These are phyloP conservation scores for Periglandula ipomoeae DNA, from an alignment of 2,329 filamentous ascomycete genomes.

Conservation along the genomic window DNA sequence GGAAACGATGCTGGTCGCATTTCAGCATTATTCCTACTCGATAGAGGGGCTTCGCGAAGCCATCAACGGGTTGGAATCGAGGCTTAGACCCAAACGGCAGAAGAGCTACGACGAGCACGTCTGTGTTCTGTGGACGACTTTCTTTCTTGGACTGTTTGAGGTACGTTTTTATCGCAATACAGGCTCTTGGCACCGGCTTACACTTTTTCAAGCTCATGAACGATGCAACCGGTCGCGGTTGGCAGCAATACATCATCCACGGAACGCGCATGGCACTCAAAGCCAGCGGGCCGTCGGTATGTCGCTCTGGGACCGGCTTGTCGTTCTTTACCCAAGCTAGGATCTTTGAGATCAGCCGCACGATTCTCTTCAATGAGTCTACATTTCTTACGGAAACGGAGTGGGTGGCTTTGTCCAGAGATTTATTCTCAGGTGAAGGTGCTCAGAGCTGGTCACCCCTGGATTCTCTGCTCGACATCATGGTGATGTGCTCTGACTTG, in stretches of 20 bases:
- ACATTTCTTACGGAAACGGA: conserved; percentile 12
- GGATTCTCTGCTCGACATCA: conserved; percentile 20
- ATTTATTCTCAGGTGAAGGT: neutral
- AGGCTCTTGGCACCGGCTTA: neutral
- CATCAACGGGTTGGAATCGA: conserved; percentile 3
- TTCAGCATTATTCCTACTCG: conserved; percentile 18
- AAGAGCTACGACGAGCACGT: neutral
- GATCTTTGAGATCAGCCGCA: conserved; percentile 23
- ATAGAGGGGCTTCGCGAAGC: conserved; percentile 15
- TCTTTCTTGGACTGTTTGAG: conserved; percentile 25
- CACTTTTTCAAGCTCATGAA: conserved; percentile 2
- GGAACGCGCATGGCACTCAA: conserved; percentile 5
- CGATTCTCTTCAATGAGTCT: conserved; percentile 21
- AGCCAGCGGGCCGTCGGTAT: conserved; percentile 4
- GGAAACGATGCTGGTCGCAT: conserved; percentile 8
- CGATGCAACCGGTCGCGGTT: conserved; percentile 6
- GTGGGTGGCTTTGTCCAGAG: conserved; percentile 14
- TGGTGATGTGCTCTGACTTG: conserved; percentile 22
- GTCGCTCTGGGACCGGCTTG: neutral
- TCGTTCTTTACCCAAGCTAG: conserved; percentile 12
- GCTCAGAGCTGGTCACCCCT: conserved; percentile 3
- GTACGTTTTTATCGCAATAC: conserved; percentile 11
- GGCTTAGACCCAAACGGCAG: neutral
- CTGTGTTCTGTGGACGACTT: conserved; percentile 23
- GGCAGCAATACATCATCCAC: conserved; percentile 8